Base-by-base conservation (phyloP, 2,329 filamentous ascomycete species). In the Aureobasidium melanogenum region DNA sequence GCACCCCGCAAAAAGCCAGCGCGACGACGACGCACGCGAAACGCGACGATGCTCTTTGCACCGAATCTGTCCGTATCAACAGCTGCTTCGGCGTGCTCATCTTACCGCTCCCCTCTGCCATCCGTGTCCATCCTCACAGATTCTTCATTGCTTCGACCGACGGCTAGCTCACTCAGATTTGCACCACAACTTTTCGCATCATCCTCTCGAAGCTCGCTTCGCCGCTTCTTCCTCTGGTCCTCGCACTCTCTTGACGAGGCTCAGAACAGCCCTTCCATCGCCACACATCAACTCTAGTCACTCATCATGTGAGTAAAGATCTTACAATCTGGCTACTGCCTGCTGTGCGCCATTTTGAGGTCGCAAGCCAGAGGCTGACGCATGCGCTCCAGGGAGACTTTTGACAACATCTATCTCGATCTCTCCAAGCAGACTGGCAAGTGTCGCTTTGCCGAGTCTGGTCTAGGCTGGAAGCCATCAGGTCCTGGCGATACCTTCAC, bases 381-480 rank as follows among this genome's bases (percentile, higher is more conserved):
- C 34, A 24, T 19, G 24, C 22, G 24, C 38, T 30, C 26, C 48
- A 86, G 83, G 83, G 94, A 99, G 84, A 94, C 88, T 72, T 99
- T 99, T 77, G 93, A 97, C 73, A 91, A 91, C 77, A 96, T 97
- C 78, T 92, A 94, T 77, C 85, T 99, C 69, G 93, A 99, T 74
- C 84, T 99, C 63, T 97, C 92, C 69, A 94, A 91, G 75, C 88
- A 94, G 76, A 84, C 86, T 63, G 94, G 94, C 67, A 94, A 93
- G 78, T 97, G 92, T 79, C 87, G 94, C 72, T 92, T 99, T 71
- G 92, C 93, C 65, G 93, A 97, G 74, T 92, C 86, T 58, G 94
- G 94, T 63, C 84, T 97, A 69, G 94, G 93, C 60, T 99, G 95
- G 95, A 96, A 96, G 76, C 91, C 93, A 30, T 83, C 85, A 5